Evolutionary conservation across 495 filamentous ascomycete species (phyloP).

Genomic region (Bombardia bombarda): DNA sequence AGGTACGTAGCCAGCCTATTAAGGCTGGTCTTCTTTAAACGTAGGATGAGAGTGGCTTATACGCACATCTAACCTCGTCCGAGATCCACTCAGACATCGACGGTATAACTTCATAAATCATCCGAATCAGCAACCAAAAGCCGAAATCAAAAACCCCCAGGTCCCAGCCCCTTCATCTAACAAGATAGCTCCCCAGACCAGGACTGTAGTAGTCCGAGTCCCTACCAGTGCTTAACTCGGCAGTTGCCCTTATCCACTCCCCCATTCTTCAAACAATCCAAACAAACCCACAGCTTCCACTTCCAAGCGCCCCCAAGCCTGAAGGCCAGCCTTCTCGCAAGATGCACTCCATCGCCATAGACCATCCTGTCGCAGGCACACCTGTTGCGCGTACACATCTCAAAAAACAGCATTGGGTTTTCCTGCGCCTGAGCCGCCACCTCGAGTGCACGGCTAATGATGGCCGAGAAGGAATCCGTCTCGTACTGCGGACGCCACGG

Average conservation of each 20-base stretch:
- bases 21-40: too few species aligned
- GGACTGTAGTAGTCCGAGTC: too few species aligned
- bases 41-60: too few species aligned
- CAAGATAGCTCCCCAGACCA: too few species aligned
- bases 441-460: constrained; percentile 5
- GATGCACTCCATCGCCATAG: constrained; percentile 1
- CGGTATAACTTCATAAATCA: too few species aligned
- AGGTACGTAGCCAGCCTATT: too few species aligned
- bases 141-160: too few species aligned
- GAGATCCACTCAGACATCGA: too few species aligned
- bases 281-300: constrained; percentile 12
- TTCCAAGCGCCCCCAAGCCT: neutral
- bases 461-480: constrained; percentile 9
- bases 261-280: constrained; percentile 10
- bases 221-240: constrained; percentile 10
- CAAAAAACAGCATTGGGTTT: constrained; percentile 4
- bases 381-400: constrained; percentile 4
- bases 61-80: too few species aligned
- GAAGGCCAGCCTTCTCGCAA: neutral
- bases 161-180: too few species aligned
- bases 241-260: neutral
- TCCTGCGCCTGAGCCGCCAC: neutral
- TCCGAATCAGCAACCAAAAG: too few species aligned
- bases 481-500: constrained; percentile 15
- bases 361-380: constrained; percentile 3